Evolutionary conservation across 2,329 filamentous ascomycete species (phyloP).

Genomic region (Cordyceps fumosorosea): DNA sequence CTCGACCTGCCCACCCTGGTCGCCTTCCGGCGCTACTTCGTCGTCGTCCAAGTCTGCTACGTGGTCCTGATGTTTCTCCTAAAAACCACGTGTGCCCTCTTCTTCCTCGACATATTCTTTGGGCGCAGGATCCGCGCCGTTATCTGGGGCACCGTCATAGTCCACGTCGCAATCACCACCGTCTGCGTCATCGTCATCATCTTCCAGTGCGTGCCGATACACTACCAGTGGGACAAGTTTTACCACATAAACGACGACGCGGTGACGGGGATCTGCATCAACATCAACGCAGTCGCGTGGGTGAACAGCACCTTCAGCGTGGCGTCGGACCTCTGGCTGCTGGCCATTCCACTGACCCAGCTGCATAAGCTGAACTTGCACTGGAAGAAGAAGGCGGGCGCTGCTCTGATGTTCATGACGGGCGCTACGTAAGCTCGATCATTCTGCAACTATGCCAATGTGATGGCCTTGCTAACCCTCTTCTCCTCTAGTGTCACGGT

Average conservation of each 20-base stretch:
- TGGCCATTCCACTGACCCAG: constrained; percentile 38
- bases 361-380: constrained; percentile 31
- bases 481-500: constrained; percentile 20
- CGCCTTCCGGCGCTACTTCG: constrained; percentile 33
- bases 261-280: constrained; percentile 38
- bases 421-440: constrained; percentile 27
- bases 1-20: constrained; percentile 32
- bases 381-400: constrained; percentile 36
- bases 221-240: constrained; percentile 42
- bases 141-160: constrained; percentile 30
- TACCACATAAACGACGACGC: constrained; percentile 24
- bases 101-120: constrained; percentile 45
- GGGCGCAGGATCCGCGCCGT: constrained; percentile 26
- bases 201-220: constrained; percentile 42
- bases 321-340: constrained; percentile 38
- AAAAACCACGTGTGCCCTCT: constrained; percentile 42
- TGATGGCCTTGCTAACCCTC: constrained; percentile 2
- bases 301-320: constrained; percentile 41
- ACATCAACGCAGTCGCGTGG: constrained; percentile 40
- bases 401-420: constrained; percentile 38
- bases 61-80: constrained; percentile 35
- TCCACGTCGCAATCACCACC: constrained; percentile 28
- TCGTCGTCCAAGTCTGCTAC: constrained; percentile 32
- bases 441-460: neutral
- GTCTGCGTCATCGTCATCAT: constrained; percentile 32